Evolutionary conservation across 345 rosid genomes (phyloP), one percentile per base, ranked within the genome.

Genomic region (Aurinia saxatilis): DNA sequence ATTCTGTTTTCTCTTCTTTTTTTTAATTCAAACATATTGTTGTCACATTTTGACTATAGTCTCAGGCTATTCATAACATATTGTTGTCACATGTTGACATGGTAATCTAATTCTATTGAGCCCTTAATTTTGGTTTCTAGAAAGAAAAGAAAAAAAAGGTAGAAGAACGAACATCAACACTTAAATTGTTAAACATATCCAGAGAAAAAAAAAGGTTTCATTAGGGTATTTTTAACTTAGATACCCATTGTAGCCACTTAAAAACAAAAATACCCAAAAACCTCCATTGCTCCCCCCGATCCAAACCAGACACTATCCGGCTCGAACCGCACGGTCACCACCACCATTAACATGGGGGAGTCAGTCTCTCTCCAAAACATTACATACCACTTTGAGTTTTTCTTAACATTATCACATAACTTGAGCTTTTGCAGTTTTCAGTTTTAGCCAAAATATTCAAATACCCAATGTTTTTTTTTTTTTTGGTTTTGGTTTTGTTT

Each of bases 321-420:
- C 56, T 68, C 39, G 7, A 50, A 60, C 72, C 29, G 34, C 37
- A 42, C 10, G 34, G 67, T 44, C 57, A 70, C 30, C 35, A 23
- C 57, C 63, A 18, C n/a, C n/a, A 27, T 6, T 7, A 27, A 4
- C 5, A 27, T 3, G 15, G 57, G 58, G 67, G 31, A 21, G 45
- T 21, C 44, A 18, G 50, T 62, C 44, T 55, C 67, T 69, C 62
- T 61, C 56, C 61, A 54, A 68, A 61, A 62, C 69, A 75, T 61
- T 67, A 84, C 81, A 75, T 70, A 76, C 76, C 80, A 57, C 67
- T 79, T 36, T 52, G 47, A 36, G 63, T 70, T 39, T 55, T 55
- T 54, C 4, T 39, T 4, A 11, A 56, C 65, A 48, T 63, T 55
- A 70, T 56, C 91, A 84, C 79, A 84, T 76, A 79, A 68, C 78